These are phyloP conservation scores for Hymenoscyphus scutula DNA, from an alignment of 2,329 filamentous ascomycete species.

Conservation along the genomic window DNA sequence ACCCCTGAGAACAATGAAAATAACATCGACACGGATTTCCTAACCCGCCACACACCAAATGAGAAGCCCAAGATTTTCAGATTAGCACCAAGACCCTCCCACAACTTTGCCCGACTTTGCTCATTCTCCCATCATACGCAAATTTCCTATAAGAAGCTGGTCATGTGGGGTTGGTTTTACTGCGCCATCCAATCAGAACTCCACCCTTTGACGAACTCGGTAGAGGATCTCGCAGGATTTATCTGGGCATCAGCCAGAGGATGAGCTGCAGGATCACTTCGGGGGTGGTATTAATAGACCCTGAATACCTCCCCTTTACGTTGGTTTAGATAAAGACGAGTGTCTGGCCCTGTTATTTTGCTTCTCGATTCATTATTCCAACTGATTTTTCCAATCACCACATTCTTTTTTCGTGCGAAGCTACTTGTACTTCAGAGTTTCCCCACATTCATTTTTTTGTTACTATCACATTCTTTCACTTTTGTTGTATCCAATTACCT, in stretches of 20 bases:
- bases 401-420: not conserved
- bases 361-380: not conserved
- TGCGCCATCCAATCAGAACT: not conserved
- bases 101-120: too few relatives aligned
- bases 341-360: not conserved
- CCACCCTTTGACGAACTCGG: not conserved
- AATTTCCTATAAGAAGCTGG: not conserved
- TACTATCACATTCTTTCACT: not conserved
- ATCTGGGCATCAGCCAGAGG: not conserved
- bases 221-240: not conserved
- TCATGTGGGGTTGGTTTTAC: not conserved
- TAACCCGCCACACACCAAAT: not conserved
- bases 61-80: not conserved
- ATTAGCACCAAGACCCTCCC: not conserved
- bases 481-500: not conserved
- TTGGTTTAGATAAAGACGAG: not conserved
- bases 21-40: too few relatives aligned
- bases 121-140: not conserved
- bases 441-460: not conserved
- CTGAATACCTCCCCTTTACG: not conserved
- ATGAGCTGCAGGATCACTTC: not conserved
- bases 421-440: not conserved
- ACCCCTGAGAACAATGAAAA: too few relatives aligned
- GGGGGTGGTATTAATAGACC: not conserved
- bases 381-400: not conserved